Conservation (phyloP, 495 filamentous ascomycete species). For the Penicillium robsamsonii region DNA sequence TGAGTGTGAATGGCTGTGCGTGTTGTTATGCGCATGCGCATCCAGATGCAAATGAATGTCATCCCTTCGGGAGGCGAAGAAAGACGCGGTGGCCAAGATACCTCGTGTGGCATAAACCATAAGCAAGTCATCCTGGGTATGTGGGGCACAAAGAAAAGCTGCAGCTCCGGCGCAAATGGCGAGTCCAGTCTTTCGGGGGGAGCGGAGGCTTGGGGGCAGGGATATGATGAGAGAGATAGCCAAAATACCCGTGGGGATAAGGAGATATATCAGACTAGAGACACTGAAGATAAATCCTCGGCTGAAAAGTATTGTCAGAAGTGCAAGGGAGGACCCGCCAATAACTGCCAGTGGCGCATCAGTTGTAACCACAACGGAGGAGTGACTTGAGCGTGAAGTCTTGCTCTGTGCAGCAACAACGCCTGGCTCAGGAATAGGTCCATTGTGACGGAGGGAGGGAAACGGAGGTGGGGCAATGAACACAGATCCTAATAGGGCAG, state of each 20-base stretch:
- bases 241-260: constrained; percentile 29
- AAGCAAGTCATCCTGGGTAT: constrained; percentile 31
- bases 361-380: constrained; percentile 19
- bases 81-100: constrained; percentile 31
- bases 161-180: constrained; percentile 29
- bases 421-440: constrained; percentile 28
- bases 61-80: constrained; percentile 41
- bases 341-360: constrained; percentile 33
- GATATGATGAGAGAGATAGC: constrained; percentile 31
- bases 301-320: constrained; percentile 24
- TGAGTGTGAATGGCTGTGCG: constrained; percentile 41
- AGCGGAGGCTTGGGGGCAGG: constrained; percentile 27
- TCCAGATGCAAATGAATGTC: constrained; percentile 30
- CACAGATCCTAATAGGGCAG: constrained; percentile 42
- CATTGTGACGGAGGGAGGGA: constrained; percentile 23
- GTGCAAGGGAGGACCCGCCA: constrained; percentile 27
- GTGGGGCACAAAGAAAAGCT: constrained; percentile 37
- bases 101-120: constrained; percentile 32
- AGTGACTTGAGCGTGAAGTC: constrained; percentile 4
- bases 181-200: constrained; percentile 38
- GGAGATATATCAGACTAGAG: constrained; percentile 27
- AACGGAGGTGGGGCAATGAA: constrained; percentile 47
- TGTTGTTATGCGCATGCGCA: constrained; percentile 36
- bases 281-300: constrained; percentile 22
- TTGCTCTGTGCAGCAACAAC: constrained; percentile 26